A percentile compares a stretch with the other conserved stretches of the same genome.
Conservation (phyloP, 2,329 filamentous ascomycete species). For the Hymenoscyphus repandus region DNA sequence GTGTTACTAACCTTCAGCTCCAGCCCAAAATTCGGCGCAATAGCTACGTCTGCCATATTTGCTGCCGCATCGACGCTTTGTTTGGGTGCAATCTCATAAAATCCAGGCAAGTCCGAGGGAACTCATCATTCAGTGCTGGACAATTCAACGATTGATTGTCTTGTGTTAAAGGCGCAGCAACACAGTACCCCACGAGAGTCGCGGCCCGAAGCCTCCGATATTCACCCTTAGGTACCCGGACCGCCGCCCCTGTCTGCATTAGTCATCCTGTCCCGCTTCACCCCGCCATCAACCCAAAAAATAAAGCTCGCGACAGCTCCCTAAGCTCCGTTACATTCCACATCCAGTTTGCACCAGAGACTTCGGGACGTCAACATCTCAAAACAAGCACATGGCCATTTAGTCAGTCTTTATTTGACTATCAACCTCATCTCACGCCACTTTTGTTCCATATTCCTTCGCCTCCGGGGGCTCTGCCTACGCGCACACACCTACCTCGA, state of each 20-base stretch:
- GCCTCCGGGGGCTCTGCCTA: background rate
- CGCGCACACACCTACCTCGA: background rate
- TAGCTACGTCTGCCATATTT: slow-evolving; percentile 75
- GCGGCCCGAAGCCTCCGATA: background rate
- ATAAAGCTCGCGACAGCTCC: background rate
- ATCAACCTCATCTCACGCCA: background rate
- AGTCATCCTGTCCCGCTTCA: background rate
- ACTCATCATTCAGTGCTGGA: background rate
- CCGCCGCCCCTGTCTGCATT: background rate
- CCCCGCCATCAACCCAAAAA: background rate
- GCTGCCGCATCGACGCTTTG: slow-evolving; percentile 7
- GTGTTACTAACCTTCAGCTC: slow-evolving; percentile 73
- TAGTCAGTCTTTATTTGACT: background rate
- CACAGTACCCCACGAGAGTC: background rate
- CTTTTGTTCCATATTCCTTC: background rate
- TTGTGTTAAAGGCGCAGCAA: slow-evolving; percentile 1
- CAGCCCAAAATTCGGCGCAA: slow-evolving; percentile 80
- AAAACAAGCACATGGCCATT: background rate
- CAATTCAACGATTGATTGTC: slow-evolving; percentile 1
- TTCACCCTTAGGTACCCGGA: background rate
- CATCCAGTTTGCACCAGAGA: background rate
- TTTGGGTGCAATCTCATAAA: slow-evolving; percentile 19
- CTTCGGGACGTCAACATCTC: background rate
- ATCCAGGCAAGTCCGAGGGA: slow-evolving; percentile 3
- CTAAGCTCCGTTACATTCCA: background rate